phyloP scores from a whole-genome alignment of 2,329 filamentous ascomycete species.

The Xylariaceae sp. region DNA sequence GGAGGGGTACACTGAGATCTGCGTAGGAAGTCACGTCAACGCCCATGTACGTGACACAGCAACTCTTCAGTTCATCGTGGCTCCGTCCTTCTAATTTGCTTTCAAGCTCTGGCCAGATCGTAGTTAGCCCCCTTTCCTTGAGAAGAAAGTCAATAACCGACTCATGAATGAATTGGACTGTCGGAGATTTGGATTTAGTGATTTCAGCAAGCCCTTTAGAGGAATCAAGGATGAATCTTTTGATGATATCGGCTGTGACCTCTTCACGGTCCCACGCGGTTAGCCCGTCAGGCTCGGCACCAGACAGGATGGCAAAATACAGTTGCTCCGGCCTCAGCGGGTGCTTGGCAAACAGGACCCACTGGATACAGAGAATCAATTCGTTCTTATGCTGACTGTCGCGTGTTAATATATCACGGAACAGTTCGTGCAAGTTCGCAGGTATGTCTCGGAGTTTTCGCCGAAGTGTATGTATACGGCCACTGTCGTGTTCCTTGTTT shows the following conservation, averaged over 20 bases:
- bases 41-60: conserved; percentile 16
- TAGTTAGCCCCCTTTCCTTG: conserved; percentile 36
- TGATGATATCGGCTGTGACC: conserved; percentile 27
- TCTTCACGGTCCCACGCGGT: conserved; percentile 32
- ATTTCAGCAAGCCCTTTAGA: conserved; percentile 56
- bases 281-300: conserved; percentile 21
- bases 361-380: conserved; percentile 42
- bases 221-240: conserved; percentile 40
- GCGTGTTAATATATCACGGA: conserved; percentile 44
- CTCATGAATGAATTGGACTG: conserved; percentile 58
- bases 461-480: conserved; percentile 36
- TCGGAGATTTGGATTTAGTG: conserved; percentile 32
- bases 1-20: neutral
- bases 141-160: conserved; percentile 53
- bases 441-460: conserved; percentile 44
- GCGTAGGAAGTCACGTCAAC: neutral
- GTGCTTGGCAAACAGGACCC: conserved; percentile 43
- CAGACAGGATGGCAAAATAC: conserved; percentile 41
- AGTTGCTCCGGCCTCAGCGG: conserved; percentile 41
- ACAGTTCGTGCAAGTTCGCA: conserved; percentile 41
- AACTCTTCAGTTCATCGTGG: conserved; percentile 48
- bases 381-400: conserved; percentile 38
- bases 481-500: conserved; percentile 44
- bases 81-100: conserved; percentile 38
- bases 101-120: conserved; percentile 39